Conservation (phyloP, 1,284 basidiomycete species). For the Puccinia coronata region DNA sequence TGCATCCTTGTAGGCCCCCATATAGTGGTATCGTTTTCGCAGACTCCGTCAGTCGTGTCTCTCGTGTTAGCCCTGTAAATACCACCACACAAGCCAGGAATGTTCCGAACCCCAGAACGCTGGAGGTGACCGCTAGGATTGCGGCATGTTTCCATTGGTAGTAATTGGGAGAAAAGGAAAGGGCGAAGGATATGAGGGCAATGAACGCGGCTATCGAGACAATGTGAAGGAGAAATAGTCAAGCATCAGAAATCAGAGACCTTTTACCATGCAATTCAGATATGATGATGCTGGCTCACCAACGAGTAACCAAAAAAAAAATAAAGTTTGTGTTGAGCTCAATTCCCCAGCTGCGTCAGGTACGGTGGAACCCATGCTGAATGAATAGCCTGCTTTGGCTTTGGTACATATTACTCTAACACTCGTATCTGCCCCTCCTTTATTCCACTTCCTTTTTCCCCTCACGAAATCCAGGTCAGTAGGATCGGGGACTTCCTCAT, state of each 20-base stretch:
- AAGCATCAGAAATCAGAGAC: background rate
- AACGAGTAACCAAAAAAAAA: constrained; percentile 35
- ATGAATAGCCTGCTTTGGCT: constrained; percentile 45
- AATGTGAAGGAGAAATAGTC: background rate
- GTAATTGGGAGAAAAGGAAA: constrained; percentile 43
- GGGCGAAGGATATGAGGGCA: constrained; percentile 9
- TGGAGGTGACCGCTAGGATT: constrained; percentile 24
- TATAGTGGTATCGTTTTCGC: constrained; percentile 41
- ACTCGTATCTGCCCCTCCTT: background rate
- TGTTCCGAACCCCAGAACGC: constrained; percentile 34
- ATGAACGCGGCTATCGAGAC: constrained; percentile 31
- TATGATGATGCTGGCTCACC: constrained; percentile 9
- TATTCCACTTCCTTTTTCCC: constrained; percentile 10
- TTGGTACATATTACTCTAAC: constrained; percentile 15
- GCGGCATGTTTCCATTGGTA: constrained; percentile 45
- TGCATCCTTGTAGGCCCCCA: constrained; percentile 15
- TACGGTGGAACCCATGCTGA: constrained; percentile 27
- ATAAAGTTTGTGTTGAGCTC: constrained; percentile 34
- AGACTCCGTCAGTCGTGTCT: constrained; percentile 30
- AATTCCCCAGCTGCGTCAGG: constrained; percentile 39
- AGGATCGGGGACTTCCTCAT: background rate
- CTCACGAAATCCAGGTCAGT: background rate
- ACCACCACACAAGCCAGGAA: constrained; percentile 40
- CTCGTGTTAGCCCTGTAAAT: constrained; percentile 23
- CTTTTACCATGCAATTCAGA: background rate